These are phyloP conservation scores for Coemansia sp. DNA, from an alignment of 192 early-diverging fungal species.

Conservation along the genomic window DNA sequence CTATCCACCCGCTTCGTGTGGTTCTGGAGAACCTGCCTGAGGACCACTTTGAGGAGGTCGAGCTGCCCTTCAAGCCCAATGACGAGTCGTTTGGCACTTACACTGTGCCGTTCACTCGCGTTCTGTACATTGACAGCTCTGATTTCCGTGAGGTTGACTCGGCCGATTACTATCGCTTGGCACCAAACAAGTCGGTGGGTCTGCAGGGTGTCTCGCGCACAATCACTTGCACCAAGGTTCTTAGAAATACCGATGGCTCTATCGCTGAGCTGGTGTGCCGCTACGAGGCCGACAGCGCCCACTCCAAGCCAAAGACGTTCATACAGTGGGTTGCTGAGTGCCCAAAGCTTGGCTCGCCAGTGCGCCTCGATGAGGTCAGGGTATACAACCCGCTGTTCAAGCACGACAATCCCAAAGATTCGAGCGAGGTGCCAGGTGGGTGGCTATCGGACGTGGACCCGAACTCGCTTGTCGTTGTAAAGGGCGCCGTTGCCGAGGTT, in stretches of 20 bases:
- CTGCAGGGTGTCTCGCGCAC: slow-evolving; percentile 81
- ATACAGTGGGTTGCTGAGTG: slow-evolving; percentile 98
- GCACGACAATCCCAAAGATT: slow-evolving; percentile 81
- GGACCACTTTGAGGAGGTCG: slow-evolving; percentile 73
- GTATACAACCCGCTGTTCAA: slow-evolving; percentile 86
- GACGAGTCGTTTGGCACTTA: slow-evolving; percentile 84
- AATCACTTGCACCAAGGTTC: slow-evolving; percentile 80
- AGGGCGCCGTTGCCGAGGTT: slow-evolving; percentile 76
- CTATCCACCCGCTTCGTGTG: slow-evolving; percentile 85
- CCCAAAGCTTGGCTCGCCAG: slow-evolving; percentile 76
- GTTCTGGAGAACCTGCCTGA: slow-evolving; percentile 88
- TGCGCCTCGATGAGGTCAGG: slow-evolving; percentile 77
- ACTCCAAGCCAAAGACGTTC: slow-evolving; percentile 89
- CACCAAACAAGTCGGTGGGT: slow-evolving; percentile 92
- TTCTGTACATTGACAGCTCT: slow-evolving; percentile 90
- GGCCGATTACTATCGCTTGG: slow-evolving; percentile 93
- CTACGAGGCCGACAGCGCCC: slow-evolving; percentile 71
- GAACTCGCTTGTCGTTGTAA: slow-evolving; percentile 67
- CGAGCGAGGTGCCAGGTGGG: slow-evolving; percentile 79
- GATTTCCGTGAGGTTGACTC: slow-evolving; percentile 95
- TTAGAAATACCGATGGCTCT: slow-evolving; percentile 76
- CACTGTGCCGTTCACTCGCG: slow-evolving; percentile 84
- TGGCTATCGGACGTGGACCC: slow-evolving; percentile 88
- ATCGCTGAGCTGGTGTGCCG: slow-evolving; percentile 77
- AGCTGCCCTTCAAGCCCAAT: slow-evolving; percentile 86